Evolutionary conservation across 1,284 basidiomycete genomes (phyloP).

Genomic region (Leucoagaricus sp.): DNA sequence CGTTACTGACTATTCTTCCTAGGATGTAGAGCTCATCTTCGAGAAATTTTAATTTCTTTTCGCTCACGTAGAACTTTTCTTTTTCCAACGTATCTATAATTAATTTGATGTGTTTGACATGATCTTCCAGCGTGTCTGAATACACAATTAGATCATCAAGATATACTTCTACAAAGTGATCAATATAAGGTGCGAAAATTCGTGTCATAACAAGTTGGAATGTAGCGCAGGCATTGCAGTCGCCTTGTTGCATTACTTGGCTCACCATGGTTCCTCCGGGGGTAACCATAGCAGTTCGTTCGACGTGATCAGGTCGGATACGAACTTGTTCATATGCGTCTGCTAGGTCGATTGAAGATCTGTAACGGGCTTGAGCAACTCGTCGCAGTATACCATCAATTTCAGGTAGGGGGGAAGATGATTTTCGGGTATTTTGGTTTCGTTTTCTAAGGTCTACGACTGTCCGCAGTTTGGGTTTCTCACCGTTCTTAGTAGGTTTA

Average conservation of each 20-base stretch:
- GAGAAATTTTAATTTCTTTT: conserved; percentile 1
- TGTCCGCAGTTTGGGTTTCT: conserved; percentile 23
- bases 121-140: conserved; percentile 29
- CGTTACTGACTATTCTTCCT: conserved; percentile 3
- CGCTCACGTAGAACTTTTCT: conserved; percentile 11
- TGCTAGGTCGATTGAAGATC: conserved; percentile 27
- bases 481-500: conserved; percentile 27
- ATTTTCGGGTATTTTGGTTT: conserved; percentile 37
- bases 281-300: conserved; percentile 25
- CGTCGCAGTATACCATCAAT: conserved; percentile 27
- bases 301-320: conserved; percentile 28
- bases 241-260: conserved; percentile 36
- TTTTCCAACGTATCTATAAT: conserved; percentile 4
- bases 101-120: conserved; percentile 26
- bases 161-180: conserved; percentile 20
- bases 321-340: conserved; percentile 38
- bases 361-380: conserved; percentile 24
- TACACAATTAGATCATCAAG: conserved; percentile 36
- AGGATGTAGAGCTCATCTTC: conserved; percentile 4
- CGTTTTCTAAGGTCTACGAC: conserved; percentile 30
- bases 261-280: conserved; percentile 39
- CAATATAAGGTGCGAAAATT: conserved; percentile 26
- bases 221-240: conserved; percentile 37
- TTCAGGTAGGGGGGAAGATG: conserved; percentile 33
- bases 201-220: conserved; percentile 37